These are phyloP conservation scores for Salvia miltiorrhiza DNA, from an alignment of 257 asterid genomes.

Conservation along the genomic window DNA sequence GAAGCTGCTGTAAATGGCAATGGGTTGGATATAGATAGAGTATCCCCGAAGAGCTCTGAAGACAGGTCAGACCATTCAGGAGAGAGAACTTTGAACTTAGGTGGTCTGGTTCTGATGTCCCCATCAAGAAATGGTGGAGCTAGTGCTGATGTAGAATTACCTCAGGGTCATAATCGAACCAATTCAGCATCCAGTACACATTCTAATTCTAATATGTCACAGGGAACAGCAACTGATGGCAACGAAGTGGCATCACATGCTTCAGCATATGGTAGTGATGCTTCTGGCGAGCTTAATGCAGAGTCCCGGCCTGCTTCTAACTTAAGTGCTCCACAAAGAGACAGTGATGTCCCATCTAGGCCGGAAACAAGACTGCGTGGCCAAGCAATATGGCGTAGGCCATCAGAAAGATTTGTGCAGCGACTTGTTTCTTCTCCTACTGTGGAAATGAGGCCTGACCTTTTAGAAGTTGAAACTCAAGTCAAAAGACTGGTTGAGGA, in stretches of 20 bases:
- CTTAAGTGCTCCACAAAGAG: conserved; percentile 42
- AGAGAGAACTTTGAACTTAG: conserved; percentile 44
- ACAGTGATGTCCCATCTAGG: conserved; percentile 42
- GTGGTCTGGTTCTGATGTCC: conserved; percentile 33
- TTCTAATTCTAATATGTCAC: conserved; percentile 54
- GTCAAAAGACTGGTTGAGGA: conserved; percentile 66
- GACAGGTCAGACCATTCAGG: conserved; percentile 60
- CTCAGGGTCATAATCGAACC: conserved; percentile 52
- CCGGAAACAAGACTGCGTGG: conserved; percentile 58
- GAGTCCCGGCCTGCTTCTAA: conserved; percentile 49
- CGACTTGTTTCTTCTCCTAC: conserved; percentile 58
- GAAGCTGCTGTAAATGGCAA: conserved; percentile 46
- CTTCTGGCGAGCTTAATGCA: conserved; percentile 58
- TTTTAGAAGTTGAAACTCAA: conserved; percentile 60
- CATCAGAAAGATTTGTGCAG: conserved; percentile 58
- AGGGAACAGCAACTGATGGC: conserved; percentile 48
- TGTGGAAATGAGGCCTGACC: conserved; percentile 65
- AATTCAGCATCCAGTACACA: conserved; percentile 55
- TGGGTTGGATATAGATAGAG: conserved; percentile 41
- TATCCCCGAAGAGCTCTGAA: conserved; percentile 45
- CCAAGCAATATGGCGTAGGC: conserved; percentile 64
- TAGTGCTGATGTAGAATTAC: conserved; percentile 34
- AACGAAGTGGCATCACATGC: conserved; percentile 51
- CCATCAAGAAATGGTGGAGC: conserved; percentile 43
- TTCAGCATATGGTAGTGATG: conserved; percentile 51